Base-by-base conservation (phyloP, 495 filamentous ascomycete genomes). In the Trichoderma orchidacearum region DNA sequence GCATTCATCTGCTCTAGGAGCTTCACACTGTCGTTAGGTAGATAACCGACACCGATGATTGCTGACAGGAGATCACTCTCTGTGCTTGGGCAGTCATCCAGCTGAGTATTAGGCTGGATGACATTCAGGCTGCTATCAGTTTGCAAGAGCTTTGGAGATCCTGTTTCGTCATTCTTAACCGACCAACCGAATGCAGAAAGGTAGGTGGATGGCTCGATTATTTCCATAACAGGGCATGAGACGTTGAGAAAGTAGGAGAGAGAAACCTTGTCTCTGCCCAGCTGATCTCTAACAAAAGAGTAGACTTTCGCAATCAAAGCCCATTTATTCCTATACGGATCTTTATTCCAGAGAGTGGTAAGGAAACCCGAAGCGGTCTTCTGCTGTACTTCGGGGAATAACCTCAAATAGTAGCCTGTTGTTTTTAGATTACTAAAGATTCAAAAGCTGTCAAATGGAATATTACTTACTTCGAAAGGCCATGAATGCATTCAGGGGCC, bases 401-500 rank as follows among this genome's bases (percentile, higher is more conserved):
- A 61, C 12, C 53, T 54, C 9, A 68, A 64, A 54, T 74, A 72
- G 53, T 64, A 78, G 54, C 25, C 52, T 54, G 30, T 31, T 3
- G 12, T 11, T 17, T 7, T 6, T 54, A 9, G 25, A 65, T 74
- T 76, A 52, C 13, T 41, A 71, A 59, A n/a, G 5, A 36, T 32
- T 51, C 21, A 50, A 31, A 23, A 9, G 13, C 9, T 3, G 18
- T 23, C 6, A 9, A 51, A 2, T 53, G 21, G 21, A 9, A 23
- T 6, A 23, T 13, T 25, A 69, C 72, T 64, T 68, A 78, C 76
- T 67, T 60, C 76, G 60, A 54, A 72, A 80, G 4, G 67, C 67
- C 60, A 80, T 77, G 59, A 69, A 80, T 28, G 66, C 69, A 56
- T 80, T 80, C 9, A 80, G 55, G 23, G 72, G 63, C 25, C 62